Base-by-base conservation (phyloP, 140 eudicot species). In the Erigeron philadelphicus region DNA sequence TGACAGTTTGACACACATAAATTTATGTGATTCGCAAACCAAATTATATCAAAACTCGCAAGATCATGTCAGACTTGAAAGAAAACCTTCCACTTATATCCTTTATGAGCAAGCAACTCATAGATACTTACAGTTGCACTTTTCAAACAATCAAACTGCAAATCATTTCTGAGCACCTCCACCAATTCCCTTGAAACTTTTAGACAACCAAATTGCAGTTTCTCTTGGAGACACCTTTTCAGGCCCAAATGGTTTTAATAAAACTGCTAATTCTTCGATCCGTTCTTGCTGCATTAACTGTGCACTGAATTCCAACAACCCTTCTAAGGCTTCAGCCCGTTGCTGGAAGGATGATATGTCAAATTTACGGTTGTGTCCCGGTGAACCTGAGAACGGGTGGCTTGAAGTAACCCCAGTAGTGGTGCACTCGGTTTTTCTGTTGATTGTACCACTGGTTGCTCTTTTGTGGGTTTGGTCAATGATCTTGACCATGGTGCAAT, bases 151-250 rank as follows among this genome's bases (percentile, higher is more conserved):
- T 16, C 46, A n/a, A n/a, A 40, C 16, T 1, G 17, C 46, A 49
- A 52, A 13, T 64, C 3, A 58, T 45, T 66, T 55, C 64, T 58
- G 52, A 17, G 72, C 67, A 70, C 72, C 67, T 69, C 79, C 80
- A 48, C 35, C 76, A 54, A 80, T 81, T 79, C 75, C 94, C 85
- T 93, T 93, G 61, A 93, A 84, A 68, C 98, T 93, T 84, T 89
- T 93, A 4, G 98, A 77, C 78, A 93, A 67, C 98, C 98, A 93
- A 66, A 93, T 93, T 1, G 98, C 98, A 61, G 98, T 93, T 44
- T 93, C 98, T 68, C 98, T 76, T 0, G 98, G 93, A 21, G 98
- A 93, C 54, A 80, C 98, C 76, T 93, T 93, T 70, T 93, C 97
- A 0, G 86, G 94, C 0, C 98, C 98, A 48, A 93, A 93, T 0